Evolutionary conservation across 2,329 filamentous ascomycete genomes (phyloP), one percentile per base, ranked within the genome.

Genomic region (Trichoderma guizhouense): DNA sequence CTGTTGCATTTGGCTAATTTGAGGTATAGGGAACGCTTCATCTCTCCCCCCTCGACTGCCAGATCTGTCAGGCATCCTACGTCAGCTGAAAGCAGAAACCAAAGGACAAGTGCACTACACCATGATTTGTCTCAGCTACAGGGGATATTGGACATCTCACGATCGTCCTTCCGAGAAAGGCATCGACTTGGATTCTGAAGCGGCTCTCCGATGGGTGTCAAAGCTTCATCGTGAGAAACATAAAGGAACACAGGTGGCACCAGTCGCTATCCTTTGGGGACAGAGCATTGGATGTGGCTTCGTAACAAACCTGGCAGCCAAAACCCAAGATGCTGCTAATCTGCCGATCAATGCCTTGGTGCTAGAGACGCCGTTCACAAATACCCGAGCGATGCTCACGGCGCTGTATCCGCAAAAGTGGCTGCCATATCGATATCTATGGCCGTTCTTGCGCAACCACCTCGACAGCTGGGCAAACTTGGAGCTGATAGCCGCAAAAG

Each of bases 401-500:
- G 89, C 88, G 1, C 80, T 95, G 3, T 95, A 95, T 77, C 92
- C 92, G 1, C 91, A 94, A 76, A 92, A 88, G 75, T 95, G 92
- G 92, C 83, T 95, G 7, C 93, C 93, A 0, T 95, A 95, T 78
- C 87, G 88, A 61, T 90, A 95, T 78, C 84, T 95, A 0, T 89
- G 89, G 84, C 91, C 91, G 0, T 94, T 95, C 77, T 83, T 95
- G 12, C 86, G 91, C 75, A 94, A 87, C 72, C 86, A 88, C 53
- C 80, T 90, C 43, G 86, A 90, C 74, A 89, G 84, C 74, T 86
- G 81, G 82, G 78, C 81, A 68, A 89, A 89, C 73, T 74, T 90
- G 34, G 82, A 79, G 4, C 67, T 78, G 32, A 83, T 90, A 76
- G 80, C 75, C 72, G 74, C 71, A 65, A 75, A 74, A 69, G 76